Evolutionary conservation across 306 rosid species (phyloP).

Genomic region (Biancaea sappan): DNA sequence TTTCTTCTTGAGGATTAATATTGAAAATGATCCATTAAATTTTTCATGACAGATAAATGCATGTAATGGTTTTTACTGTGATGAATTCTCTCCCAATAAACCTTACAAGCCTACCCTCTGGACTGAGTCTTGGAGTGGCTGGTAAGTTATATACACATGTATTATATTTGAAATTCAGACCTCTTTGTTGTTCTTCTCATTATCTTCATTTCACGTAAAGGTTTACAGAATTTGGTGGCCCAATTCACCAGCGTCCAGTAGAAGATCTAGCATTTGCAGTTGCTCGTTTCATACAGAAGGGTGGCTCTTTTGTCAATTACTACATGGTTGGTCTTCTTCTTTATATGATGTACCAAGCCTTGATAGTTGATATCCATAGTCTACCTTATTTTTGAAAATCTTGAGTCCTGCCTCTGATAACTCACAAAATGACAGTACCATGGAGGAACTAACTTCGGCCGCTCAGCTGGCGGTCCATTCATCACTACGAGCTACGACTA

Average conservation of each 20-base stretch:
- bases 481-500: constrained; percentile 91
- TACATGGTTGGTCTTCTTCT: constrained; percentile 81
- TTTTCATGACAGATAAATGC: constrained; percentile 72
- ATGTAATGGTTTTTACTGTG: constrained; percentile 94
- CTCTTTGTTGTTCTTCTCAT: constrained; percentile 17
- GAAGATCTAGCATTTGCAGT: constrained; percentile 92
- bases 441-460: constrained; percentile 98
- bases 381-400: constrained; percentile 16
- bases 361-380: not conserved
- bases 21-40: constrained; percentile 14
- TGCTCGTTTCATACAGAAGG: constrained; percentile 87
- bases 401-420: constrained; percentile 21
- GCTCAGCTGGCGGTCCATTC: constrained; percentile 98
- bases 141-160: constrained; percentile 56
- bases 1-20: constrained; percentile 9
- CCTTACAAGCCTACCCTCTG: constrained; percentile 89
- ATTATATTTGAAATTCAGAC: constrained; percentile 17
- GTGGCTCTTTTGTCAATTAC: constrained; percentile 84
- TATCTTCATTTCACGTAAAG: constrained; percentile 38
- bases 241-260: constrained; percentile 77
- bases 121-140: constrained; percentile 99
- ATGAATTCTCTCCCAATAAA: constrained; percentile 84
- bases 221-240: constrained; percentile 92
- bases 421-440: constrained; percentile 68
- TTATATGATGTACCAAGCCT: not conserved